These are phyloP conservation scores for Alternaria burnsii DNA, from an alignment of 2,329 filamentous ascomycete species.

Conservation along the genomic window DNA sequence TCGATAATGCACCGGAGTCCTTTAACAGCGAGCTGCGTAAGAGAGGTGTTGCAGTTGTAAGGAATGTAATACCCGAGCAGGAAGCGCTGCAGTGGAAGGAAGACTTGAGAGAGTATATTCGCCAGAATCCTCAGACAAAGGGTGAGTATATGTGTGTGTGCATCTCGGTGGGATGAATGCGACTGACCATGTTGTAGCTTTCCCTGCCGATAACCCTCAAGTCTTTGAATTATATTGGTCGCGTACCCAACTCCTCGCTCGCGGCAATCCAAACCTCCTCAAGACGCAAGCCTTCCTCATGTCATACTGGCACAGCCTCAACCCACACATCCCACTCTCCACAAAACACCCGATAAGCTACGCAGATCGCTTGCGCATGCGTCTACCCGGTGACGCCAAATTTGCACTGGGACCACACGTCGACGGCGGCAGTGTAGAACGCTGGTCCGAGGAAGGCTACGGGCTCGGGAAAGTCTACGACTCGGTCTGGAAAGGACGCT, in stretches of 20 bases:
- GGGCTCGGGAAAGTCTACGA: slow-evolving; percentile 72
- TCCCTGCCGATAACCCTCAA: slow-evolving; percentile 58
- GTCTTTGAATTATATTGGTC: slow-evolving; percentile 63
- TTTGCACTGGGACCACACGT: slow-evolving; percentile 66
- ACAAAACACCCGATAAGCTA: slow-evolving; percentile 59
- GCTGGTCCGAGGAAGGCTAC: slow-evolving; percentile 69
- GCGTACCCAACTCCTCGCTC: slow-evolving; percentile 57
- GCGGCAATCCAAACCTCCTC: slow-evolving; percentile 58
- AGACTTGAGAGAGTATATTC: slow-evolving; percentile 56
- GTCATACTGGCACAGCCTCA: slow-evolving; percentile 59
- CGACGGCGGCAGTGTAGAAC: slow-evolving; percentile 61
- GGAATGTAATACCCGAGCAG: slow-evolving; percentile 55
- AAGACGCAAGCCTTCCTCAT: slow-evolving; percentile 59
- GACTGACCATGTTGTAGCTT: slow-evolving; percentile 46
- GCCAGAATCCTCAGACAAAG: slow-evolving; percentile 56
- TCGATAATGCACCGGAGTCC: slow-evolving; percentile 59
- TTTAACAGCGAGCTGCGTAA: slow-evolving; percentile 68
- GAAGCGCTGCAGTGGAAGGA: slow-evolving; percentile 57
- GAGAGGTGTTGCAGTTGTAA: slow-evolving; percentile 61
- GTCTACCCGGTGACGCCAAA: slow-evolving; percentile 63
- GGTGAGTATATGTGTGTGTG: slow-evolving; percentile 24
- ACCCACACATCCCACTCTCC: slow-evolving; percentile 54
- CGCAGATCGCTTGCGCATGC: slow-evolving; percentile 60
- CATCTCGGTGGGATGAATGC: background rate
- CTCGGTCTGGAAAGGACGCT: slow-evolving; percentile 74